Evolutionary conservation across 192 early-diverging fungal species (phyloP).

Genomic region (Powellomyces hirtus): DNA sequence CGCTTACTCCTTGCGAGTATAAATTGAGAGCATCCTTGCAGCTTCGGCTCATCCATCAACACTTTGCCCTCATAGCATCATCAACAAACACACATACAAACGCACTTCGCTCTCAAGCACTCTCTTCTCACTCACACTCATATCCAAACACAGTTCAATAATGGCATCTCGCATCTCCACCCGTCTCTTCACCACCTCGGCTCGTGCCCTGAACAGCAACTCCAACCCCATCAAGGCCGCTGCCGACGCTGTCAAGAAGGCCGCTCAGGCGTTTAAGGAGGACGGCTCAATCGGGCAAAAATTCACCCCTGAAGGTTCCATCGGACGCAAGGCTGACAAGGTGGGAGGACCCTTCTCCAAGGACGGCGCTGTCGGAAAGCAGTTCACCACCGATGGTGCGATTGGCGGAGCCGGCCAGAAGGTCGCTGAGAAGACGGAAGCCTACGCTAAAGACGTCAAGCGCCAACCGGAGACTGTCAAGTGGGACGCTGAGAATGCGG

Average conservation of each 20-base stretch:
- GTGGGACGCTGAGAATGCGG: background rate
- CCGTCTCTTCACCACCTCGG: slow-evolving; percentile 24
- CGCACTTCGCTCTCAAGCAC: too few species aligned
- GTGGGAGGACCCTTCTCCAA: slow-evolving; percentile 20
- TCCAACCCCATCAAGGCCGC: slow-evolving; percentile 9
- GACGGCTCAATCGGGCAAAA: slow-evolving; percentile 23
- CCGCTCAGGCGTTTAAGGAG: slow-evolving; percentile 26
- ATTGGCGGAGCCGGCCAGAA: slow-evolving; percentile 20
- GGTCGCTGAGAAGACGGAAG: slow-evolving; percentile 14
- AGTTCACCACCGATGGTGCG: slow-evolving; percentile 16
- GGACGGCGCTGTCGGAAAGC: slow-evolving; percentile 28
- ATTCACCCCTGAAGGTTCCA: slow-evolving; percentile 19
- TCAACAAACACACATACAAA: too few species aligned
- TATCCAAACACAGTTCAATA: too few species aligned
- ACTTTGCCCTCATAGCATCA: too few species aligned
- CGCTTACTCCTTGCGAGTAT: too few species aligned
- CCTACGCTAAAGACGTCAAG: slow-evolving; percentile 6
- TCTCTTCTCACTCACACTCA: too few species aligned
- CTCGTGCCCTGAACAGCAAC: background rate
- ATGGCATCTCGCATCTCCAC: too few species aligned
- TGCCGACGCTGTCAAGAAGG: slow-evolving; percentile 24
- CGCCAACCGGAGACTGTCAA: slow-evolving; percentile 11
- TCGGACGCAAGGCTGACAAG: slow-evolving; percentile 12
- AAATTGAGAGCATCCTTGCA: too few species aligned
- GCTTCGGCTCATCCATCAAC: too few species aligned